Base-by-base conservation (phyloP, 2,329 filamentous ascomycete species). In the Shiraia bambusicola region DNA sequence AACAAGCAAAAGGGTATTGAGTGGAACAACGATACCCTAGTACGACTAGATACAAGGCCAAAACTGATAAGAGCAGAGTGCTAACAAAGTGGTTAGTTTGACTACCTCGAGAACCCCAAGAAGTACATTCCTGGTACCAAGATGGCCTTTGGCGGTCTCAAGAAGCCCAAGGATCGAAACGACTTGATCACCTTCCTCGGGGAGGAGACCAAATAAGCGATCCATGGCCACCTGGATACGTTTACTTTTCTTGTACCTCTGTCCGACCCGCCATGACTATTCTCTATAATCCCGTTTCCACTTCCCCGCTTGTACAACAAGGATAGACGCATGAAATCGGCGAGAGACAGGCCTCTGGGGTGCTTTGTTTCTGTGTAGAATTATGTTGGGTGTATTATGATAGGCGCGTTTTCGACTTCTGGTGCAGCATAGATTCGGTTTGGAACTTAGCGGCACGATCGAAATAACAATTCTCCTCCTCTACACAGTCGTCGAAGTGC, bases 71-170 rank as follows among this genome's bases (percentile, higher is more conserved):
- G 6, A 11, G 11, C 12, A 17, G 19, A 9, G 16, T 14, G 35
- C 57, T 61, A 60, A 56, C 41, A 28, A 28, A n/a, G 25, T 34
- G 10, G 24, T 34, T 63, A 91, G 88, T 97, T 95, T 77, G 82
- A 85, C 60, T 98, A 98, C 85, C 91, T 98, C 69, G 93, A 98
- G 84, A 97, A 97, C 87, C 93, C 93, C 78, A 98, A 98, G 87
- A 97, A 97, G 83, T 98, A 91, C 84, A 96, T 98, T 58, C 93
- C 93, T 63, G 93, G 93, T 64, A 98, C 93, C 79, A 98, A 97
- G 89, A 98, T 98, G 93, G 93, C 93, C 67, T 98, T 97, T 72
- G 93, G 93, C 78, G 93, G 93, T 75, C 83, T 98, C 71, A 98
- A 98, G 91, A 98, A 98, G 88, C 83, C 84, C 71, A 97, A 97